These are phyloP conservation scores for Tephrocybe sp. DNA, from an alignment of 768 basidiomycete genomes.

Conservation along the genomic window DNA sequence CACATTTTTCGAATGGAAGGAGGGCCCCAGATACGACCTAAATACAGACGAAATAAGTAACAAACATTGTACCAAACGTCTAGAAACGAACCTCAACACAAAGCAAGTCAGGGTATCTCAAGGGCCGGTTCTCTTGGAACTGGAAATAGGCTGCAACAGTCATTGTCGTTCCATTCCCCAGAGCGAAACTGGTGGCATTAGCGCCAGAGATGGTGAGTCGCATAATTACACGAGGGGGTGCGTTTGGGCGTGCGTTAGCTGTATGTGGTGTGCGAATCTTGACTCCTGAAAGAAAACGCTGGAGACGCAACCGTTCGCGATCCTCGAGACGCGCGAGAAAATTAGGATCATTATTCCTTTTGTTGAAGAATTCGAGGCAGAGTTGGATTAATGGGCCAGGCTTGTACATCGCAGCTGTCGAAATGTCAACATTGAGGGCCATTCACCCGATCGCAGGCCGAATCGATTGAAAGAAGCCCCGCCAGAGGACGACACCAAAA, in stretches of 20 bases:
- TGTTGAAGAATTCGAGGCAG: conserved; percentile 51
- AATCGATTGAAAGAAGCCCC: conserved; percentile 80
- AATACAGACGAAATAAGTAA: neutral
- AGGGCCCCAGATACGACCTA: conserved; percentile 62
- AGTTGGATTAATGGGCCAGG: conserved; percentile 56
- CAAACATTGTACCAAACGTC: neutral
- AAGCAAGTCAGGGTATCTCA: conserved; percentile 44
- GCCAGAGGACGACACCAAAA: conserved; percentile 65
- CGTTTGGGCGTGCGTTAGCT: neutral
- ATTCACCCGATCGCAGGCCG: conserved; percentile 63
- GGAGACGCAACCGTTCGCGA: conserved; percentile 43
- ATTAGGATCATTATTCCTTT: conserved; percentile 27
- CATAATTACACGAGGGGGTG: conserved; percentile 47
- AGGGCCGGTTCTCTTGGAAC: conserved; percentile 21
- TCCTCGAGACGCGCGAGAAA: conserved; percentile 35
- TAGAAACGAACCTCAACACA: conserved; percentile 49
- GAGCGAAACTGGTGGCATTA: conserved; percentile 39
- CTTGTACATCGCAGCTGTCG: conserved; percentile 74
- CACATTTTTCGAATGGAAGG: conserved; percentile 67
- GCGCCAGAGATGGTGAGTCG: conserved; percentile 54
- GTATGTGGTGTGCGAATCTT: conserved; percentile 24
- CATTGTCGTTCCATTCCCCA: conserved; percentile 28
- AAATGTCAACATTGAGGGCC: conserved; percentile 75
- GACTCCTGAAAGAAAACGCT: conserved; percentile 34
- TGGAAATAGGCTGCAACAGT: conserved; percentile 21